These are phyloP conservation scores for Pythium myriotylum DNA, from an alignment of 352 stramenopile species.

Conservation along the genomic window DNA sequence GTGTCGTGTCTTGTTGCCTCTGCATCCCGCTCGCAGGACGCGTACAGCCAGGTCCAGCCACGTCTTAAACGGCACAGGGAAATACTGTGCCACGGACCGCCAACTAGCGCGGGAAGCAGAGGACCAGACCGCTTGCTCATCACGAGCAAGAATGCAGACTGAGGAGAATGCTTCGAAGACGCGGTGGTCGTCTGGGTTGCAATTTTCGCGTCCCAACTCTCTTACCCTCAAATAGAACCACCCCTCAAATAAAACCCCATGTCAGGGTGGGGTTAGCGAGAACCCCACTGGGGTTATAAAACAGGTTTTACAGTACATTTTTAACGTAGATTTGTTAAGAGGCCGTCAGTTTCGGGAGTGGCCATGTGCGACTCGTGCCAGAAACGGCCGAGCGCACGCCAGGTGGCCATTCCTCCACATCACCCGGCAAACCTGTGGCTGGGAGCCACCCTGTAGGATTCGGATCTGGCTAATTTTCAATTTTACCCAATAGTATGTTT, in stretches of 20 bases:
- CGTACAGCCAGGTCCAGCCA: not conserved
- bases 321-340: too few relatives aligned
- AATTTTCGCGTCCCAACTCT: not conserved
- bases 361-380: too few relatives aligned
- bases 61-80: slow-evolving; percentile 9
- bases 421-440: too few relatives aligned
- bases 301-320: not conserved
- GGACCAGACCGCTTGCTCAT: too few relatives aligned
- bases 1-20: slow-evolving; percentile 6
- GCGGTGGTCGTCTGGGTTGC: not conserved
- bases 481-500: too few relatives aligned
- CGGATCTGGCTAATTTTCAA: too few relatives aligned
- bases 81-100: slow-evolving; percentile 4
- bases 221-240: not conserved
- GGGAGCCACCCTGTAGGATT: too few relatives aligned
- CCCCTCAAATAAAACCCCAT: too few relatives aligned
- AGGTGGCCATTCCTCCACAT: too few relatives aligned
- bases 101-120: not conserved
- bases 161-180: not conserved
- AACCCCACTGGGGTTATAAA: not conserved
- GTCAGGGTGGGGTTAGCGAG: not conserved
- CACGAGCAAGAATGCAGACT: not conserved
- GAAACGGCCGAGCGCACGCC: too few relatives aligned
- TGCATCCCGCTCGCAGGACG: slow-evolving; percentile 1
- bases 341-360: too few relatives aligned